phyloP scores from a whole-genome alignment of 768 basidiomycete genomes.

The Hysterangium stoloniferum region DNA sequence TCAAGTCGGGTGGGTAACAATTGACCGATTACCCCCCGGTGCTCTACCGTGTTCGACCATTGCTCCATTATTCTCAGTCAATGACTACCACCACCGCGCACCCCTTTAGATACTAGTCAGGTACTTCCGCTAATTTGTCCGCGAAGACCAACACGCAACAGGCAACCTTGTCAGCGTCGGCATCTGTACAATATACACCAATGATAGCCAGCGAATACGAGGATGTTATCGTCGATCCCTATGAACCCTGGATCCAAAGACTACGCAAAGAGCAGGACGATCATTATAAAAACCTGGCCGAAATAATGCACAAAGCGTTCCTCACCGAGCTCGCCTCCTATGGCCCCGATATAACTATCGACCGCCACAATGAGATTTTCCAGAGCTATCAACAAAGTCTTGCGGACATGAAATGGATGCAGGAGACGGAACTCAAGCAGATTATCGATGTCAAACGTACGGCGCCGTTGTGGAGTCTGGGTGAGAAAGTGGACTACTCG shows the following conservation, averaged over 20 bases:
- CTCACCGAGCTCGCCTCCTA: background rate
- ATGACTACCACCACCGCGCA: slow-evolving; percentile 5
- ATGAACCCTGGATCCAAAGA: slow-evolving; percentile 4
- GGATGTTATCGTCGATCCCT: slow-evolving; percentile 1
- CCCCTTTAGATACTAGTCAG: background rate
- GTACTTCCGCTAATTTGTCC: background rate
- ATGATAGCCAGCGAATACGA: background rate
- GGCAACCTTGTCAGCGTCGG: background rate
- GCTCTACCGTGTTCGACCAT: no score
- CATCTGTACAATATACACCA: background rate
- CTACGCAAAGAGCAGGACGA: background rate
- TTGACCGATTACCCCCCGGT: no score
- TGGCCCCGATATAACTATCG: slow-evolving; percentile 3
- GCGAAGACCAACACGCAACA: background rate
- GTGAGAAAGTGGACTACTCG: slow-evolving; percentile 1
- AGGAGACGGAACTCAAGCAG: slow-evolving; percentile 7
- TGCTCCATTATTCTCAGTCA: no score
- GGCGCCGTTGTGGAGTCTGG: slow-evolving; percentile 7
- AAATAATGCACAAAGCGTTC: background rate
- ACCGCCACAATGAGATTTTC: background rate
- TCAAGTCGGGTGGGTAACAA: no score
- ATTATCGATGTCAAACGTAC: slow-evolving; percentile 3
- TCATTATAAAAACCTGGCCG: background rate
- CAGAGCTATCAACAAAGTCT: background rate
- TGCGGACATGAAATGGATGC: slow-evolving; percentile 4